These are phyloP conservation scores for Polymyxa betae DNA, from an alignment of 208 protist genomes.

Conservation along the genomic window DNA sequence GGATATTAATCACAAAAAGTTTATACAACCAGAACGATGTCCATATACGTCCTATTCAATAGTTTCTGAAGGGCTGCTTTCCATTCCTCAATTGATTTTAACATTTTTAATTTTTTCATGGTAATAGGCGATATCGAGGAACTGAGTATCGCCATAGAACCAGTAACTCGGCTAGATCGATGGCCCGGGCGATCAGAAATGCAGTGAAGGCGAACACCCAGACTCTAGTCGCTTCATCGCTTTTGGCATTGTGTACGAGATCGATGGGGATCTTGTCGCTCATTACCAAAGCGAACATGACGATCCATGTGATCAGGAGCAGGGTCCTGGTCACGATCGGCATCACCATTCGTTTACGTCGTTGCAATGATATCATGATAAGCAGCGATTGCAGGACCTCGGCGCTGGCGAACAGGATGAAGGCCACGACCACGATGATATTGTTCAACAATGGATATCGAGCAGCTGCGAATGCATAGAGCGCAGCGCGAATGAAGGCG, in stretches of 20 bases:
- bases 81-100: not conserved
- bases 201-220: not conserved
- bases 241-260: not conserved
- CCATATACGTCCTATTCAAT: too few relatives aligned
- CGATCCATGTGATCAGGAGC: not conserved
- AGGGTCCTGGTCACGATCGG: not conserved
- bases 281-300: not conserved
- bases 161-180: not conserved
- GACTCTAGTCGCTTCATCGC: not conserved
- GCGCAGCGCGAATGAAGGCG: not conserved
- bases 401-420: not conserved
- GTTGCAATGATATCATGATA: not conserved
- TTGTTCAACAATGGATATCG: slow-evolving; percentile 12
- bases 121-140: not conserved
- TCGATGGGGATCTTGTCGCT: not conserved
- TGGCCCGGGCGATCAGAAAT: not conserved
- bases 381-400: slow-evolving; percentile 19
- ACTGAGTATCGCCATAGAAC: not conserved
- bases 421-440: not conserved
- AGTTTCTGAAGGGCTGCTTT: too few relatives aligned
- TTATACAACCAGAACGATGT: not conserved
- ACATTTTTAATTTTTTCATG: not conserved
- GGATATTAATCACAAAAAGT: not conserved
- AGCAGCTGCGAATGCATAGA: slow-evolving; percentile 24
- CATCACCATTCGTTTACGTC: not conserved